These are phyloP conservation scores for Blastocystis sp. DNA, from an alignment of 352 stramenopile species.

Conservation along the genomic window DNA sequence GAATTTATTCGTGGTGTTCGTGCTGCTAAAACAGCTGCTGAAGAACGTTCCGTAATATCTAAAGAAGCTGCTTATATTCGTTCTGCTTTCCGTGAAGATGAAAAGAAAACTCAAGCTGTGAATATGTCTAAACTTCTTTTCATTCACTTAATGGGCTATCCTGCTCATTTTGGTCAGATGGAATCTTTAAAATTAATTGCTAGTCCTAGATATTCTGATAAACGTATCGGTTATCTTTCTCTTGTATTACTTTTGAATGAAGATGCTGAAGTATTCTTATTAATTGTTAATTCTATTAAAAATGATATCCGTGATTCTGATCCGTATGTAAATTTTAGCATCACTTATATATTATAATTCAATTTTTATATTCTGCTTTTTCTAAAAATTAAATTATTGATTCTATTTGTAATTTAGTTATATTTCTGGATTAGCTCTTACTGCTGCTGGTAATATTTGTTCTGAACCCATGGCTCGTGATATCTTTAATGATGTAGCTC, in stretches of 20 bases:
- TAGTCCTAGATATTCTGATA: constrained; percentile 90
- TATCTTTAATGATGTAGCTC: constrained; percentile 88
- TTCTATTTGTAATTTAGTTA: too few species aligned
- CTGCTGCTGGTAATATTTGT: constrained; percentile 85
- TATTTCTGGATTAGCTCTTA: constrained; percentile 79
- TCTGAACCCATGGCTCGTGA: constrained; percentile 91
- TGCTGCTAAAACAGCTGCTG: constrained; percentile 55
- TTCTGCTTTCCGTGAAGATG: constrained; percentile 89
- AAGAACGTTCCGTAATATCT: constrained; percentile 91
- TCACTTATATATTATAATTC: constrained; percentile 36
- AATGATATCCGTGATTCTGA: constrained; percentile 15
- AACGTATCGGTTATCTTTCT: constrained; percentile 66
- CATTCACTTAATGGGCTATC: constrained; percentile 99
- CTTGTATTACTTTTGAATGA: constrained; percentile 91
- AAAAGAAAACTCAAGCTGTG: constrained; percentile 80
- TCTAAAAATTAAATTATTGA: too few species aligned
- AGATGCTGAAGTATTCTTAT: constrained; percentile 92
- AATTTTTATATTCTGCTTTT: too few species aligned
- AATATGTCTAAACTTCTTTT: constrained; percentile 99
- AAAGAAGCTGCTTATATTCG: constrained; percentile 95
- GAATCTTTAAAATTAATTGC: constrained; percentile 98
- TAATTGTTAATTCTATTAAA: constrained; percentile 98
- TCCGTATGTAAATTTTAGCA: constrained; percentile 58
- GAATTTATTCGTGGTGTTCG: constrained; percentile 36
- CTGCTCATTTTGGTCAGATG: constrained; percentile 97